phyloP scores from a whole-genome alignment of 1,284 basidiomycete species.

The Apiotrichum mycotoxinovorans region DNA sequence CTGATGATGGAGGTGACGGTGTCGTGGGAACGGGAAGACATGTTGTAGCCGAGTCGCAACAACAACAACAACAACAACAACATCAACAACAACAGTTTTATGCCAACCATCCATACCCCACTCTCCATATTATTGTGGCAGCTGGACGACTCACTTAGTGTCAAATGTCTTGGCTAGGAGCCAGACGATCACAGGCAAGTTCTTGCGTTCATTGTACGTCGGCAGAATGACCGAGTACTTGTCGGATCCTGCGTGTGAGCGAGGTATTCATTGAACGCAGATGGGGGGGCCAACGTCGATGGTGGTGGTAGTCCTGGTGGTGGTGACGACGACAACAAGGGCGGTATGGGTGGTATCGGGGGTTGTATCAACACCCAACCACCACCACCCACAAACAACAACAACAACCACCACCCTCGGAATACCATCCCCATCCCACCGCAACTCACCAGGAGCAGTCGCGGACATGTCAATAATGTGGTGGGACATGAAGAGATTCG shows the following conservation, averaged over 20 bases:
- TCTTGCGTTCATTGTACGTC: slow-evolving; percentile 89
- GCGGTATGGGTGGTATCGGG: too few relatives aligned
- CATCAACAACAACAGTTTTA: too few relatives aligned
- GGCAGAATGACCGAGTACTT: slow-evolving; percentile 87
- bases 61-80: too few relatives aligned
- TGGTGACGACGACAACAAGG: neutral
- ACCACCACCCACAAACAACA: too few relatives aligned
- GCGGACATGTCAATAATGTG: slow-evolving; percentile 32
- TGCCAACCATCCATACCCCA: too few relatives aligned
- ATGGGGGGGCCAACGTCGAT: neutral
- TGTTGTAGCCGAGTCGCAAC: too few relatives aligned
- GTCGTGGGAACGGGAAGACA: too few relatives aligned
- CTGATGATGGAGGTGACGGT: too few relatives aligned
- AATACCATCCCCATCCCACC: too few relatives aligned
- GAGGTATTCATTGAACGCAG: neutral
- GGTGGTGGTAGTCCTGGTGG: neutral
- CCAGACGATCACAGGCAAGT: slow-evolving; percentile 82
- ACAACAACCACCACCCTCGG: neutral
- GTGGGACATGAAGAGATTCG: slow-evolving; percentile 5
- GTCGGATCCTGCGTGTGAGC: slow-evolving; percentile 28
- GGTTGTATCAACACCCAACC: too few relatives aligned
- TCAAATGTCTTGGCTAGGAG: slow-evolving; percentile 69
- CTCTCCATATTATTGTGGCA: neutral
- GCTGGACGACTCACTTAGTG: slow-evolving; percentile 59
- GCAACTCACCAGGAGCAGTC: slow-evolving; percentile 6